A percentile compares a stretch with the other conserved stretches of the same genome.
These are phyloP conservation scores for Quercus gilva DNA, from an alignment of 306 rosid genomes.

Conservation along the genomic window DNA sequence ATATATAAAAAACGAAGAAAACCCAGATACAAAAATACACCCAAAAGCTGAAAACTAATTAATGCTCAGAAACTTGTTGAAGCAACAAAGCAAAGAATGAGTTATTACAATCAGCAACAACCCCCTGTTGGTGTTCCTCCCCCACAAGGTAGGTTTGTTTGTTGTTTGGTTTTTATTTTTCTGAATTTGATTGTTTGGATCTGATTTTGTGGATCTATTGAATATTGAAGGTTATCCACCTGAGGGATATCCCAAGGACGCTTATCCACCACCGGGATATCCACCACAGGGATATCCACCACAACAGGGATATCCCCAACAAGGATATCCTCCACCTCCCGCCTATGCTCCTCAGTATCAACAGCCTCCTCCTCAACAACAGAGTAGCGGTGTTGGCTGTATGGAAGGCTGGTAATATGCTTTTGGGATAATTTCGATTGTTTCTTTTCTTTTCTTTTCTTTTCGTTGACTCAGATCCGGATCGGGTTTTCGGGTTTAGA, in stretches of 20 bases:
- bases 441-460: too few relatives aligned
- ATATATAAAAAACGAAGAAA: too few relatives aligned
- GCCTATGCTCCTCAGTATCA: conserved; percentile 74
- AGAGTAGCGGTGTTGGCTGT: conserved; percentile 35
- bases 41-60: not conserved
- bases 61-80: not conserved
- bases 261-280: conserved; percentile 66
- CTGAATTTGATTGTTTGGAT: not conserved
- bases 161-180: not conserved
- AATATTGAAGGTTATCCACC: conserved; percentile 67
- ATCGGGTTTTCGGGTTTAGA: conserved; percentile 8
- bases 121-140: conserved; percentile 97
- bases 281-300: conserved; percentile 51
- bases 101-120: conserved; percentile 79
- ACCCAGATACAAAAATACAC: not conserved
- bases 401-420: conserved; percentile 73
- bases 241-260: conserved; percentile 70
- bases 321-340: conserved; percentile 54
- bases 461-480: conserved; percentile 35
- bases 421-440: not conserved
- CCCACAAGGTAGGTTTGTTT: conserved; percentile 55
- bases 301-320: conserved; percentile 39
- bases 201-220: not conserved
- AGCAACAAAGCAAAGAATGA: conserved; percentile 37
- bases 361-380: conserved; percentile 70